phyloP scores from a whole-genome alignment of 2,329 filamentous ascomycete genomes.

The Claviceps africana region DNA sequence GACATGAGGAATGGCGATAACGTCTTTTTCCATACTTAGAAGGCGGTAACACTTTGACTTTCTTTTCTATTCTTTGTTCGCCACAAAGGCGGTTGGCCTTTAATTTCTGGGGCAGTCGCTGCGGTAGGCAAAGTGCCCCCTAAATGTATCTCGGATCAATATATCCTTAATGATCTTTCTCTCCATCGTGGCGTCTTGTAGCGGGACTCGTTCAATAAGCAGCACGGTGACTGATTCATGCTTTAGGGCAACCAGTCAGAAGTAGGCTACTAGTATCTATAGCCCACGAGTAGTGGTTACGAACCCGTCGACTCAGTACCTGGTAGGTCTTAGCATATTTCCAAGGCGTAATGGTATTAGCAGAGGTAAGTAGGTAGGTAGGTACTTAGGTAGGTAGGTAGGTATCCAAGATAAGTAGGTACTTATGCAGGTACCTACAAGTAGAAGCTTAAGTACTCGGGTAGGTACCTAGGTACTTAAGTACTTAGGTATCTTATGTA shows the following conservation, averaged over 20 bases:
- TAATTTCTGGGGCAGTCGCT: conserved; percentile 25
- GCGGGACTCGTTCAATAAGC: background rate
- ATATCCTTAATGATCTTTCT: conserved; percentile 18
- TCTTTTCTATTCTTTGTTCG: conserved; percentile 26
- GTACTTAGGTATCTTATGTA: no score
- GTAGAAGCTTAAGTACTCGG: no score
- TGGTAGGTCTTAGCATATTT: no score
- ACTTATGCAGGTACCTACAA: no score
- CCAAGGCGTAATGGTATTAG: no score
- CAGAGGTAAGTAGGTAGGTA: no score
- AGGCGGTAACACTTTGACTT: conserved; percentile 25
- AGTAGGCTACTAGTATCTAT: background rate
- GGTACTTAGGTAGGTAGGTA: no score
- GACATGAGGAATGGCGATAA: conserved; percentile 21
- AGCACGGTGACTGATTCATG: background rate
- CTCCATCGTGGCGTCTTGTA: background rate
- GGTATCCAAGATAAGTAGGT: no score
- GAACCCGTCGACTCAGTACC: no score
- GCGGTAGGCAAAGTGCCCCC: conserved; percentile 17
- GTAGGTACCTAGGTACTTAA: no score
- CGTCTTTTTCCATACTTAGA: conserved; percentile 23
- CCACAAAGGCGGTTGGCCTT: conserved; percentile 23
- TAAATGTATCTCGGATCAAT: conserved; percentile 23
- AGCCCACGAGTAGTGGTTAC: no score
- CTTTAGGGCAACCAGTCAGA: background rate